Percentiles rank a stretch among this genome's conserved stretches.
These are phyloP conservation scores for Fusarium oxysporum DNA, from an alignment of 2,329 filamentous ascomycete genomes.

Conservation along the genomic window DNA sequence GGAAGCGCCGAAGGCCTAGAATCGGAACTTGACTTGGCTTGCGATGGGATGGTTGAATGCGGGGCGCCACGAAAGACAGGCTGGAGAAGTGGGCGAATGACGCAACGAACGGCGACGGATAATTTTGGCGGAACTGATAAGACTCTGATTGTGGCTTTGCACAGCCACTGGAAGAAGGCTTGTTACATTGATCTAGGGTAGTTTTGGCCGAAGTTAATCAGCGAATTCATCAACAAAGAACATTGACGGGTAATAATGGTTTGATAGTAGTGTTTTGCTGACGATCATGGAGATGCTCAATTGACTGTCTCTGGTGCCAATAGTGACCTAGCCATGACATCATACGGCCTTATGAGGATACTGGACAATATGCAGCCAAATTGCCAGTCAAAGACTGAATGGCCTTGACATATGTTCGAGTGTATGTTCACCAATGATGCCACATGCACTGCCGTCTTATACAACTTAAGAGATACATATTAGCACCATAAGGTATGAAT, in stretches of 20 bases:
- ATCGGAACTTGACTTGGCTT: slow-evolving; percentile 2
- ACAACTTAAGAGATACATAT: fast-evolving
- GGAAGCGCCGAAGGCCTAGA: slow-evolving; percentile 40
- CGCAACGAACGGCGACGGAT: slow-evolving; percentile 35
- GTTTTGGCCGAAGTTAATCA: neutral
- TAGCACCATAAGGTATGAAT: fast-evolving
- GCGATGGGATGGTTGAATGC: slow-evolving; percentile 25
- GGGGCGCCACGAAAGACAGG: slow-evolving; percentile 29
- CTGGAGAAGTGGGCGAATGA: slow-evolving; percentile 38
- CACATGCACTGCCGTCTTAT: fast-evolving
- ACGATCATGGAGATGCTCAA: fast-evolving
- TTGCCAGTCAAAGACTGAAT: fast-evolving
- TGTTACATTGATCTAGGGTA: slow-evolving; percentile 7
- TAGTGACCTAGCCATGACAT: no score
- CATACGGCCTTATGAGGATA: fast-evolving
- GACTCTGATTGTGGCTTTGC: slow-evolving; percentile 6
- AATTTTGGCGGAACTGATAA: slow-evolving; percentile 1
- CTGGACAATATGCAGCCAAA: no score
- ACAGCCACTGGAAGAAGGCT: slow-evolving; percentile 16
- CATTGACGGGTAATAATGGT: neutral
- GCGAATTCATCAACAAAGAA: neutral
- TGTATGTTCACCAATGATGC: fast-evolving
- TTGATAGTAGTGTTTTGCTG: neutral
- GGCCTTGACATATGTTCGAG: neutral
- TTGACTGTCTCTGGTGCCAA: fast-evolving